These are phyloP conservation scores for Thielaviopsis ethacetica DNA, from an alignment of 2,329 filamentous ascomycete genomes.

Conservation along the genomic window DNA sequence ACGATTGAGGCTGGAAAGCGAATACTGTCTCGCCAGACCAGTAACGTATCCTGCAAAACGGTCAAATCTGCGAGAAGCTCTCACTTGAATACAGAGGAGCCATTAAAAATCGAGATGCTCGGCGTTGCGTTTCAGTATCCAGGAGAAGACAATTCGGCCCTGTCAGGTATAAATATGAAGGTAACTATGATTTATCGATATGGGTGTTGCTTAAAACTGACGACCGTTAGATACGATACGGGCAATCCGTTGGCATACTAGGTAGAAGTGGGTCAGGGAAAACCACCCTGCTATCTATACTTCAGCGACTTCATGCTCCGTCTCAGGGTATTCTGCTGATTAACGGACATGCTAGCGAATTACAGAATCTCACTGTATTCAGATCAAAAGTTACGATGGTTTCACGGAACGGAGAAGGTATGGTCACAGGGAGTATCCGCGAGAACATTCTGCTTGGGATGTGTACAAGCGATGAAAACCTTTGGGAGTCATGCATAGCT, in stretches of 20 bases:
- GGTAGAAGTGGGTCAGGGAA: conserved; percentile 15
- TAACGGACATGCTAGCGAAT: conserved; percentile 24
- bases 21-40: conserved; percentile 20
- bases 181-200: neutral
- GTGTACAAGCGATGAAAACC: neutral
- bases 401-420: conserved; percentile 33
- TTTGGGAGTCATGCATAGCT: conserved; percentile 22
- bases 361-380: conserved; percentile 32
- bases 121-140: conserved; percentile 13
- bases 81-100: neutral
- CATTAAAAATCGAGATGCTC: conserved; percentile 10
- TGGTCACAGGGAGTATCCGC: conserved; percentile 34
- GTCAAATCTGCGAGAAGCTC: neutral
- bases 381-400: conserved; percentile 37
- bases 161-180: conserved; percentile 12
- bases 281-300: conserved; percentile 17
- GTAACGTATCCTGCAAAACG: neutral
- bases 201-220: neutral
- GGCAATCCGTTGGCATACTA: conserved; percentile 11
- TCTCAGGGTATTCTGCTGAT: conserved; percentile 28
- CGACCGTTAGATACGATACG: conserved; percentile 9
- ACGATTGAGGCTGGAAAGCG: conserved; percentile 42
- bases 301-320: conserved; percentile 15
- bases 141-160: conserved; percentile 4
- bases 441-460: conserved; percentile 47